Base-by-base conservation (phyloP, 106 monocot genomes). In the Dendrobium chrysotoxum region DNA sequence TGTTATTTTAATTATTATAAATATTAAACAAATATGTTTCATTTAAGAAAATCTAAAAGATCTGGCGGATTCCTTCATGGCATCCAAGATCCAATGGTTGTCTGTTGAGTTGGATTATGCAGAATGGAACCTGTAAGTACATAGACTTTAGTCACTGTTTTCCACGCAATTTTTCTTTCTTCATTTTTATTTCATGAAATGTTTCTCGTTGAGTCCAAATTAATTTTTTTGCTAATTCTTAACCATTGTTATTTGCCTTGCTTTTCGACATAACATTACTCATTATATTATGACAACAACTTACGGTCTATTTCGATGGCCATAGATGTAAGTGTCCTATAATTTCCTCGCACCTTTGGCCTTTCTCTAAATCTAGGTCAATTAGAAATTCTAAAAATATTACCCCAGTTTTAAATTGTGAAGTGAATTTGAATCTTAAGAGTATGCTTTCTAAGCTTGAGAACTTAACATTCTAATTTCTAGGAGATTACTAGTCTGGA, bases 401-500 rank as follows among this genome's bases (percentile, higher is more conserved):
- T 1, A 11, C n/a, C 42, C 11, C 20, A 21, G 35, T 13, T n/a
- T 45, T 72, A 72, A 72, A 72, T 1, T 42, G 40, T 45, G 6
- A 74, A 41, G 40, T 74, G 20, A 74, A 74, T 40, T 41, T 42
- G 40, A 74, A 50, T 50, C 13, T 15, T 9, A 7, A 42, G 1
- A 5, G 50, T 47, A 76, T 40, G 47, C 18, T 77, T 75, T 18
- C 41, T 17, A 68, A 75, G 31, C 15, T 16, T 78, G 28, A 42
- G 41, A 38, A 21, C 25, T 72, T 45, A 76, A 77, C 17, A 38
- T 53, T 82, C 78, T 65, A 38, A 46, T 80, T 81, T 77, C 20
- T 57, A 97, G 95, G 98, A 98, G 82, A 95, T 94, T 78, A 86
- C 87, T 77, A 80, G 92, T 65, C 85, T 98, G 50, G 86, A 85